phyloP scores from a whole-genome alignment of 1,139 yeast species.

The Hanseniaspora uvarum region DNA sequence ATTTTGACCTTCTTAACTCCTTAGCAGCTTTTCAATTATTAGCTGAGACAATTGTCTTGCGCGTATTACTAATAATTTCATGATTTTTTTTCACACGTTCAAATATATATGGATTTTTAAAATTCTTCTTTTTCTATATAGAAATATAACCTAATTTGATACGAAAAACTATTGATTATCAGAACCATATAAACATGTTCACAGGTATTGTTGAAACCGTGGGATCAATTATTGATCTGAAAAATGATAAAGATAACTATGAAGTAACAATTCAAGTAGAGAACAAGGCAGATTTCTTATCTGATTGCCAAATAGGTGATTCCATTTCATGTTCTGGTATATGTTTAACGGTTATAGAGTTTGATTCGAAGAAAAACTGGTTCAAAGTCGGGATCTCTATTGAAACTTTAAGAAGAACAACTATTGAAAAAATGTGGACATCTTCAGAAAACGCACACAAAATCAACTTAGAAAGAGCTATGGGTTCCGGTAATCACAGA shows the following conservation, averaged over 20 bases:
- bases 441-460: slow-evolving; percentile 37
- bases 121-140: not conserved
- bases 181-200: slow-evolving; percentile 48
- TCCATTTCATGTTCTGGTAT: slow-evolving; percentile 82
- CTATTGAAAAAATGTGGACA: slow-evolving; percentile 49
- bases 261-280: slow-evolving; percentile 65
- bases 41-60: too few relatives aligned
- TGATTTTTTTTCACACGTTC: not conserved
- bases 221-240: slow-evolving; percentile 39
- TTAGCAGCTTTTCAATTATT: too few relatives aligned
- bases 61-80: not conserved
- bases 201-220: slow-evolving; percentile 87
- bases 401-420: slow-evolving; percentile 77
- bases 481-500: slow-evolving; percentile 60
- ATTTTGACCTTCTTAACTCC: too few relatives aligned
- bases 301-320: slow-evolving; percentile 84
- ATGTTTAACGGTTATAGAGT: slow-evolving; percentile 89
- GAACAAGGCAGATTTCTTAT: slow-evolving; percentile 53
- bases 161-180: not conserved
- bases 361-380: slow-evolving; percentile 34
- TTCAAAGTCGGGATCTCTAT: slow-evolving; percentile 92
- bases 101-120: not conserved
- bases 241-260: slow-evolving; percentile 56
- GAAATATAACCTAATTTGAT: not conserved
- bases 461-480: slow-evolving; percentile 88